Conservation (phyloP, 768 basidiomycete species). For the Tricholomella constricta region DNA sequence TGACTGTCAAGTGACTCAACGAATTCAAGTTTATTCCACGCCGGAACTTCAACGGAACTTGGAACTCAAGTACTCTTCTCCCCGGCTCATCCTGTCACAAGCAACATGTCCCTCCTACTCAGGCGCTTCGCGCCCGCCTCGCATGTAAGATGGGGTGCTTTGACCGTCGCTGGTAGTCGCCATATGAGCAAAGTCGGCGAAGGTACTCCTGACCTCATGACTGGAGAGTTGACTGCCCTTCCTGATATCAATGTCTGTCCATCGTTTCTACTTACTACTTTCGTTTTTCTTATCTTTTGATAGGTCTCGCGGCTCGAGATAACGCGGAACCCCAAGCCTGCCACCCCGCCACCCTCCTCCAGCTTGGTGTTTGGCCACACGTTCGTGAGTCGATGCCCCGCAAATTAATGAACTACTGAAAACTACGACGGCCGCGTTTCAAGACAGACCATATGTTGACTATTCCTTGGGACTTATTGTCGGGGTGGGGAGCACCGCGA, state of each 20-base stretch:
- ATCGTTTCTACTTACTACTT: not conserved
- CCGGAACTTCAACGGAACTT: not conserved
- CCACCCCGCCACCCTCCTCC: slow-evolving; percentile 62
- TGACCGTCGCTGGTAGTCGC: slow-evolving; percentile 5
- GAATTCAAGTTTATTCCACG: not conserved
- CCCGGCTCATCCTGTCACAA: not conserved
- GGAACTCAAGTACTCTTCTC: not conserved
- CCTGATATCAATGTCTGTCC: slow-evolving; percentile 37
- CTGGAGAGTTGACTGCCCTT: slow-evolving; percentile 24
- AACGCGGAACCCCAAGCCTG: slow-evolving; percentile 50
- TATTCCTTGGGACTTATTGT: slow-evolving; percentile 67
- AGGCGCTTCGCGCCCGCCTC: slow-evolving; percentile 9
- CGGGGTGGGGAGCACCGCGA: slow-evolving; percentile 82
- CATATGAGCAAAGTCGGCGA: slow-evolving; percentile 9
- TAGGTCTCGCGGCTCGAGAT: slow-evolving; percentile 59
- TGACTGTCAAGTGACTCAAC: not conserved
- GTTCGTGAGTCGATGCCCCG: slow-evolving; percentile 55
- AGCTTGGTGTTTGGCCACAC: slow-evolving; percentile 82
- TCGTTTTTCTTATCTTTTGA: not conserved
- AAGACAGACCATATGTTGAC: slow-evolving; percentile 89
- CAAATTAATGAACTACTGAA: slow-evolving; percentile 5
- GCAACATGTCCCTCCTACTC: slow-evolving; percentile 15
- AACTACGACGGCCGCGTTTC: slow-evolving; percentile 2
- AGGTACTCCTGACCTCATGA: slow-evolving; percentile 15
- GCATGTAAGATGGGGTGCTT: slow-evolving; percentile 16